These are phyloP conservation scores for Penicillium samsonianum DNA, from an alignment of 495 filamentous ascomycete species.

Conservation along the genomic window DNA sequence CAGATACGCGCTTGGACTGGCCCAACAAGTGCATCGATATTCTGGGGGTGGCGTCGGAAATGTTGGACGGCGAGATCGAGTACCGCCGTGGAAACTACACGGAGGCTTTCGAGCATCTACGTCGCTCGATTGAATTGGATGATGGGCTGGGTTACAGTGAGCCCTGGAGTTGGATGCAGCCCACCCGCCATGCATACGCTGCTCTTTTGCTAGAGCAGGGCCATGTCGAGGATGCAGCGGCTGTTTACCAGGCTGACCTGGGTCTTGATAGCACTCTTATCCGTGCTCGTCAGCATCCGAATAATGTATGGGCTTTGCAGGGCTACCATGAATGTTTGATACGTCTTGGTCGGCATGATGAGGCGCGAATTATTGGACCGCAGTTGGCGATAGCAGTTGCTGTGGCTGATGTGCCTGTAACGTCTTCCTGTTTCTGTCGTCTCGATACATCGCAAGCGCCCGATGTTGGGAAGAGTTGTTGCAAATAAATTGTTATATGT, in stretches of 20 bases:
- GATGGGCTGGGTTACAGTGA: slow-evolving; percentile 62
- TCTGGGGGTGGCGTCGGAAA: slow-evolving; percentile 55
- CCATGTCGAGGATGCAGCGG: slow-evolving; percentile 53
- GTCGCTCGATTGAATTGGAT: slow-evolving; percentile 52
- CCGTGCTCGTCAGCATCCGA: slow-evolving; percentile 59
- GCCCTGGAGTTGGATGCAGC: slow-evolving; percentile 73
- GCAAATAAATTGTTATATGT: slow-evolving; percentile 6
- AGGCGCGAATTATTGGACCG: slow-evolving; percentile 52
- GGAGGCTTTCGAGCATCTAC: slow-evolving; percentile 54
- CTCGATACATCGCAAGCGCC: slow-evolving; percentile 28
- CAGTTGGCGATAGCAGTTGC: slow-evolving; percentile 53
- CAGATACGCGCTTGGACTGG: slow-evolving; percentile 49
- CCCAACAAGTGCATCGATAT: slow-evolving; percentile 62
- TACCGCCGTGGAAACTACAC: slow-evolving; percentile 59
- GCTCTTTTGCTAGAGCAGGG: slow-evolving; percentile 65
- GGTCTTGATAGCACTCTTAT: slow-evolving; percentile 58
- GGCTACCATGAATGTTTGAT: slow-evolving; percentile 65
- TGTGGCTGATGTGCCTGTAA: slow-evolving; percentile 59
- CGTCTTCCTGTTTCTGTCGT: slow-evolving; percentile 63
- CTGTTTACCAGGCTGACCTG: slow-evolving; percentile 61
- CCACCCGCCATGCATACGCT: slow-evolving; percentile 64
- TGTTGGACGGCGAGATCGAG: slow-evolving; percentile 68
- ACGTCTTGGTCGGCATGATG: slow-evolving; percentile 49
- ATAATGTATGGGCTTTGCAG: slow-evolving; percentile 70
- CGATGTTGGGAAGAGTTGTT: slow-evolving; percentile 16